Percentiles rank a stretch among this genome's conserved stretches.
Evolutionary conservation across 2,329 filamentous ascomycete species (phyloP).

Genomic region (Cyphellophora europaea): DNA sequence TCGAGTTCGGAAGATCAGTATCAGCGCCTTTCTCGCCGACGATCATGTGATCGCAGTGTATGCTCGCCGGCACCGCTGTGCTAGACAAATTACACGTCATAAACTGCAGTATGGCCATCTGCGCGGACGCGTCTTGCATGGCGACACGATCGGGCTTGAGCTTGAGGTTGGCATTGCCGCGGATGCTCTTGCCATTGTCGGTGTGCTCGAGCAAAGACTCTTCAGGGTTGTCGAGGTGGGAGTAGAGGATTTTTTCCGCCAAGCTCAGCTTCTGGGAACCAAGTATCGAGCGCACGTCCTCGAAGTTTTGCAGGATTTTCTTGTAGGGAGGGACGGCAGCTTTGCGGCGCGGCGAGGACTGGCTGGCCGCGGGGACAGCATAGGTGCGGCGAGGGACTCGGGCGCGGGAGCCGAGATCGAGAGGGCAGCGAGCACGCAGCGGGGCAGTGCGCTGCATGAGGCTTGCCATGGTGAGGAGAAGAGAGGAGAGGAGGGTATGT

Average conservation of each 20-base stretch:
- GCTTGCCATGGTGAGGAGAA: constrained; percentile 7
- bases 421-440: constrained; percentile 11
- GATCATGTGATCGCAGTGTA: constrained; percentile 99
- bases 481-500: too few relatives aligned
- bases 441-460: constrained; percentile 10
- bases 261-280: constrained; percentile 64
- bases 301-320: constrained; percentile 68
- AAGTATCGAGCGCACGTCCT: constrained; percentile 65
- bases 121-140: constrained; percentile 97
- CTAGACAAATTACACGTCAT: constrained; percentile 88
- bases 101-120: constrained; percentile 97
- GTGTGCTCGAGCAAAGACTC: constrained; percentile 78
- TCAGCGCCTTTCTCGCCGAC: constrained; percentile 87
- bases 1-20: constrained; percentile 72
- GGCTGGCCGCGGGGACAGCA: constrained; percentile 11
- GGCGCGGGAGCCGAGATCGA: constrained; percentile 11
- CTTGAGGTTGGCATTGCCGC: constrained; percentile 85
- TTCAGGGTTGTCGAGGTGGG: constrained; percentile 81
- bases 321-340: constrained; percentile 64
- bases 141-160: constrained; percentile 95
- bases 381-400: constrained; percentile 10
- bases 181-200: constrained; percentile 71
- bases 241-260: constrained; percentile 97
- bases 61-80: constrained; percentile 90
- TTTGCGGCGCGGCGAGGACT: constrained; percentile 8